These are phyloP conservation scores for Paramecium sonneborni DNA, from an alignment of 73 alveolate species.

Conservation along the genomic window DNA sequence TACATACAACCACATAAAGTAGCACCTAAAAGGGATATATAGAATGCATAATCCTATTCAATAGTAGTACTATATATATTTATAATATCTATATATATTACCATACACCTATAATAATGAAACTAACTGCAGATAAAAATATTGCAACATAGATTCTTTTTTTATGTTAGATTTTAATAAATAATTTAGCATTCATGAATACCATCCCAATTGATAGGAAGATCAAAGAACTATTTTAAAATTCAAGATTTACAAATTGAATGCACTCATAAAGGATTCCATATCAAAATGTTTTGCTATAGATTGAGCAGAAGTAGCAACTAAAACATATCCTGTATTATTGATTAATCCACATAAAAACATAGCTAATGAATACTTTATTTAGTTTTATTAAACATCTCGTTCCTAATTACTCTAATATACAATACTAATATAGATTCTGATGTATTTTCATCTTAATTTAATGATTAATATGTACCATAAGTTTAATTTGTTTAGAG, in stretches of 20 bases:
- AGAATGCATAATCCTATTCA: slow-evolving; percentile 55
- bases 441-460: not conserved
- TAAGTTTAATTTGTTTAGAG: not conserved
- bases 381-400: not conserved
- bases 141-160: slow-evolving; percentile 56
- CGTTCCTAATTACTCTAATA: not conserved
- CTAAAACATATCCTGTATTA: slow-evolving; percentile 67
- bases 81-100: not conserved
- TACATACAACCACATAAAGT: slow-evolving; percentile 64
- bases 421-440: not conserved
- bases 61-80: not conserved
- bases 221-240: not conserved
- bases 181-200: slow-evolving; percentile 53
- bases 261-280: slow-evolving; percentile 61
- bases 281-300: slow-evolving; percentile 56
- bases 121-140: slow-evolving; percentile 40
- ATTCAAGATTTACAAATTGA: slow-evolving; percentile 44
- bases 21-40: slow-evolving; percentile 48
- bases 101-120: slow-evolving; percentile 44
- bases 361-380: not conserved
- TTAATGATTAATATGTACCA: not conserved
- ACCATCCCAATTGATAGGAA: slow-evolving; percentile 58
- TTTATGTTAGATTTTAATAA: slow-evolving; percentile 51
- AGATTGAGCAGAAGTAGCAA: slow-evolving; percentile 58
- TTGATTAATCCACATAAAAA: slow-evolving; percentile 63